phyloP scores from a whole-genome alignment of 345 rosid genomes.

The Arabis alpina region DNA sequence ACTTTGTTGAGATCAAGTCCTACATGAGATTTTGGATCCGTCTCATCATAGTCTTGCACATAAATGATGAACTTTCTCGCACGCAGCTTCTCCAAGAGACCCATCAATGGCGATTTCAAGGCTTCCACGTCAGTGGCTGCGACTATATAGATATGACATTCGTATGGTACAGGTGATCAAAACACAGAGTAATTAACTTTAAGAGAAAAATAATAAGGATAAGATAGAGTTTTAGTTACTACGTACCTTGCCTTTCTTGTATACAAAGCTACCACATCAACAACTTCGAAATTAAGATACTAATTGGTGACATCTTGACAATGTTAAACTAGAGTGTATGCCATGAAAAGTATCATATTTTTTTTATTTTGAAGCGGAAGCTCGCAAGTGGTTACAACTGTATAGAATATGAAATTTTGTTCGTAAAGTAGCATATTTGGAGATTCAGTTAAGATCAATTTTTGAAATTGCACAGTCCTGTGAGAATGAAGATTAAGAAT shows the following conservation, averaged over 20 bases:
- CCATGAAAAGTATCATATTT: no score
- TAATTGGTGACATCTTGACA: slow-evolving; percentile 63
- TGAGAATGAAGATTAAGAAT: no score
- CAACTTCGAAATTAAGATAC: slow-evolving; percentile 92
- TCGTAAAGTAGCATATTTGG: no score
- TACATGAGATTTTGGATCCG: slow-evolving; percentile 92
- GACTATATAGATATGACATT: slow-evolving; percentile 73
- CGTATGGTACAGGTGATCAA: neutral
- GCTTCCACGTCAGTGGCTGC: slow-evolving; percentile 94
- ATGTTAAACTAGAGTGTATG: no score
- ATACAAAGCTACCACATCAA: slow-evolving; percentile 88
- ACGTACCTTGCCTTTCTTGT: slow-evolving; percentile 82
- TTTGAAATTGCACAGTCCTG: no score
- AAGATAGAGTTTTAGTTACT: slow-evolving; percentile 9
- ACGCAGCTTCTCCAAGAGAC: slow-evolving; percentile 87
- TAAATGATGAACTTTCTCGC: slow-evolving; percentile 92
- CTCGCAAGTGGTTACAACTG: no score
- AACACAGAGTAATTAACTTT: neutral
- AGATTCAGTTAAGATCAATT: no score
- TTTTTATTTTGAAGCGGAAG: no score
- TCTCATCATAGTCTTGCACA: slow-evolving; percentile 86
- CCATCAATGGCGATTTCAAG: slow-evolving; percentile 87
- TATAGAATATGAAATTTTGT: no score
- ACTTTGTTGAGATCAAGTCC: slow-evolving; percentile 81
- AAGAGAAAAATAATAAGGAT: neutral